Conservation (phyloP, 2,329 filamentous ascomycete species). For the Monilinia vaccinii-corymbosi region DNA sequence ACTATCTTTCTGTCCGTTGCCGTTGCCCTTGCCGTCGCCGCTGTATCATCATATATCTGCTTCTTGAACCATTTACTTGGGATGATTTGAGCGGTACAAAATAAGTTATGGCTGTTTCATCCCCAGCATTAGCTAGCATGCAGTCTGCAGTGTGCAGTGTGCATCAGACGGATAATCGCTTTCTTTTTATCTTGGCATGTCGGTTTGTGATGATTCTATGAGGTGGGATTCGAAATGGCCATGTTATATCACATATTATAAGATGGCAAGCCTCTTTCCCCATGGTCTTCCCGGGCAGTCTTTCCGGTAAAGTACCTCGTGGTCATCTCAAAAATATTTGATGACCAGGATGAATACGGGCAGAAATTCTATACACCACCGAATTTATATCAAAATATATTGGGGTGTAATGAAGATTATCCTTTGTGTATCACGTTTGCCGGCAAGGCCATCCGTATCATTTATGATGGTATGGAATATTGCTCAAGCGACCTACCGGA, state of each 20-base stretch:
- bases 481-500: slow-evolving; percentile 12
- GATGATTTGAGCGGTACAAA: background rate
- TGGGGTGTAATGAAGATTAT: slow-evolving; percentile 10
- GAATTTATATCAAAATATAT: slow-evolving; percentile 16
- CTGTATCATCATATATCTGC: background rate
- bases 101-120: background rate
- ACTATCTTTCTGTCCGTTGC: background rate
- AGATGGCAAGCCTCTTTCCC: slow-evolving; percentile 5
- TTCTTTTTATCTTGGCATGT: background rate
- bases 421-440: slow-evolving; percentile 13
- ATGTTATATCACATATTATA: slow-evolving; percentile 2
- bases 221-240: background rate
- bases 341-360: slow-evolving; percentile 6
- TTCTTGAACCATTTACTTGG: background rate
- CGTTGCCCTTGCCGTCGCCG: too few species aligned
- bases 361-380: slow-evolving; percentile 1
- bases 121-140: background rate
- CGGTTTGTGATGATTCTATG: background rate
- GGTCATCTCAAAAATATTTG: background rate
- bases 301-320: slow-evolving; percentile 5
- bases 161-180: slow-evolving; percentile 3
- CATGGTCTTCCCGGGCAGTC: too few species aligned
- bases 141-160: too few species aligned
- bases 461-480: background rate
- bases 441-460: slow-evolving; percentile 13